Evolutionary conservation across 2,329 filamentous ascomycete genomes (phyloP), one percentile per base, ranked within the genome.

Genomic region (Alternaria panax): DNA sequence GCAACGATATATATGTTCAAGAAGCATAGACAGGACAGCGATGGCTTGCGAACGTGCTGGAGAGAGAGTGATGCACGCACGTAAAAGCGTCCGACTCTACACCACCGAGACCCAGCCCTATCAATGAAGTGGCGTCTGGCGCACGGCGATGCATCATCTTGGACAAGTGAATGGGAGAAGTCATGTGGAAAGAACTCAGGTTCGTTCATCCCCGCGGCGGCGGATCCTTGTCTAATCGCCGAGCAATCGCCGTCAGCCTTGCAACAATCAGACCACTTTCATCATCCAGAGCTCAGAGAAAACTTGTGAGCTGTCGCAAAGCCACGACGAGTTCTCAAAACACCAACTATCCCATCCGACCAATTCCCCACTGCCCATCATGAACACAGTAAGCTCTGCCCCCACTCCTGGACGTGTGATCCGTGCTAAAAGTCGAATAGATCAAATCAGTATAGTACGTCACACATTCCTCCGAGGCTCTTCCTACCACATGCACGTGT

Each of bases 401-500:
- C 1, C 1, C 8, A 25, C 16, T 3, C 16, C 1, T 5, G 5
- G 3, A 6, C 30, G 14, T 7, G 14, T 48, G 12, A 11, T 34
- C 8, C 6, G 45, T 12, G 11, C 45, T 48, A 36, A 48, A 5
- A 34, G 14, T 34, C 20, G 20, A 51, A n/a, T 66, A 87, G 84
- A 80, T 87, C 60, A 80, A 81, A 80, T 87, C 85, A 64, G 86
- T 85, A 66, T 86, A 85, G 85, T 86, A 81, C 79, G 82, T 76
- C 73, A 73, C 61, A 54, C n/a, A 42, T 20, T 24, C 30, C 24
- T 18, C 53, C 36, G 32, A 14, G n/a, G 20, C 24, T 32, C 30
- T 24, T 52, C 34, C 12, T 5, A 34, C 12, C 14, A 50, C 27
- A 24, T 38, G 16, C 16, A 47, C 43, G 32, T 42, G 30, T 40